Percentiles rank a stretch among this genome's conserved stretches.
phyloP scores from a whole-genome alignment of 2,329 filamentous ascomycete species.

The Cercospora sp. region DNA sequence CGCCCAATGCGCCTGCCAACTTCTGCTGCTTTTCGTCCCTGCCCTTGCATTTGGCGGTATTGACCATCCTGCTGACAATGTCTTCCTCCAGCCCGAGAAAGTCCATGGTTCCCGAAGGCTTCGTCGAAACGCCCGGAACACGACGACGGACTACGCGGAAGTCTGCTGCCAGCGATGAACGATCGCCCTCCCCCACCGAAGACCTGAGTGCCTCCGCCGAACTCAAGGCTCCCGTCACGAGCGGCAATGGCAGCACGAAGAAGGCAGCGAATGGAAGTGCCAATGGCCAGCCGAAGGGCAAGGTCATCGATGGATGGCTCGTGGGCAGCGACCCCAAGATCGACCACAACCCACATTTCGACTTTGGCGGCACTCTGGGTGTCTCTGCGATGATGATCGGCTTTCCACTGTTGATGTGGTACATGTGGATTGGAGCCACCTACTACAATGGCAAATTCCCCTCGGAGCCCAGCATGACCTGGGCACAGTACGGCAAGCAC shows the following conservation, averaged over 20 bases:
- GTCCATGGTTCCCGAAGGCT: slow-evolving; percentile 47
- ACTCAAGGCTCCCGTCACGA: slow-evolving; percentile 14
- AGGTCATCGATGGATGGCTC: slow-evolving; percentile 43
- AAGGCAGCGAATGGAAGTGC: slow-evolving; percentile 38
- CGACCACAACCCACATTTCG: slow-evolving; percentile 57
- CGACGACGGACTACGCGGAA: slow-evolving; percentile 45
- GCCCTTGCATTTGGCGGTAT: not conserved
- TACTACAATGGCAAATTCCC: slow-evolving; percentile 89
- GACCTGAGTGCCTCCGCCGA: slow-evolving; percentile 25
- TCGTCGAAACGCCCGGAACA: slow-evolving; percentile 53
- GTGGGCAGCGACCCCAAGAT: slow-evolving; percentile 44
- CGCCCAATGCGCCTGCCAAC: not conserved
- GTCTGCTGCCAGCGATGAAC: slow-evolving; percentile 40
- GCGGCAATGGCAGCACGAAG: slow-evolving; percentile 14
- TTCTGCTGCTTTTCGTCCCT: not conserved
- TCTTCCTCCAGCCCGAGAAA: slow-evolving; percentile 26
- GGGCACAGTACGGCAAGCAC: slow-evolving; percentile 69
- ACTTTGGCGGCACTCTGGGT: slow-evolving; percentile 87
- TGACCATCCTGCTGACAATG: slow-evolving; percentile 2
- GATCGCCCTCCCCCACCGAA: slow-evolving; percentile 40
- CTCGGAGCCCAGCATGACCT: slow-evolving; percentile 50
- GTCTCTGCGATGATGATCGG: slow-evolving; percentile 82
- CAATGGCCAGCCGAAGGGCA: slow-evolving; percentile 42
- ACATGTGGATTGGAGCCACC: slow-evolving; percentile 96
- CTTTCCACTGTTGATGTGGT: slow-evolving; percentile 96